Evolutionary conservation across 2,329 filamentous ascomycete genomes (phyloP).

Genomic region (Alternaria hordeiaustralica): DNA sequence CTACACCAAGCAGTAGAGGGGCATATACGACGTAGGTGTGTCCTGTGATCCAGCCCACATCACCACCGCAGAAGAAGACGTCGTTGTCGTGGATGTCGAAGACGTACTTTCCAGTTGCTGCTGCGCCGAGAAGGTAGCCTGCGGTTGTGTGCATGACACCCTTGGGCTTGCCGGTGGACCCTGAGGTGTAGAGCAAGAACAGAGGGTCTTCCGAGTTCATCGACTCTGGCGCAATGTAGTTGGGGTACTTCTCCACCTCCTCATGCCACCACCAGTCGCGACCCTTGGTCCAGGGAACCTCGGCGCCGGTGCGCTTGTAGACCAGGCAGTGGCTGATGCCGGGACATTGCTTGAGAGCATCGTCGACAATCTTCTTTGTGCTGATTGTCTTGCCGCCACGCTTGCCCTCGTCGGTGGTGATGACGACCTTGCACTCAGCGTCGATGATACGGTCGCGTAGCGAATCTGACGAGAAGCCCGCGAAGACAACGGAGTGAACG

Average conservation of each 20-base stretch:
- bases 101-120: conserved; percentile 94
- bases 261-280: conserved; percentile 99
- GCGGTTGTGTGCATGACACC: conserved; percentile 97
- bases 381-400: conserved; percentile 96
- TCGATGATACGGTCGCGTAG: conserved; percentile 94
- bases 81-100: conserved; percentile 97
- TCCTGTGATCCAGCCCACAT: conserved; percentile 98
- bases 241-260: conserved; percentile 95
- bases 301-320: conserved; percentile 92
- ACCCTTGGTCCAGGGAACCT: conserved; percentile 87
- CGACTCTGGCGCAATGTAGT: conserved; percentile 85
- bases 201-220: conserved; percentile 95
- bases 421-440: conserved; percentile 88
- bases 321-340: conserved; percentile 85
- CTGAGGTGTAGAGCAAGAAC: conserved; percentile 97
- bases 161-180: conserved; percentile 98
- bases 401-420: conserved; percentile 97
- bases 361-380: conserved; percentile 99
- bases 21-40: conserved; percentile 99
- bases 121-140: conserved; percentile 92
- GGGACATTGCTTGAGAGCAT: conserved; percentile 94
- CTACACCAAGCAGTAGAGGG: conserved; percentile 87
- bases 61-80: conserved; percentile 95
- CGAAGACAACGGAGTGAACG: conserved; percentile 96
- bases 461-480: conserved; percentile 95